phyloP scores from a whole-genome alignment of 139 green algal genomes.

The Auxenochlorella pyrenoidosa region DNA sequence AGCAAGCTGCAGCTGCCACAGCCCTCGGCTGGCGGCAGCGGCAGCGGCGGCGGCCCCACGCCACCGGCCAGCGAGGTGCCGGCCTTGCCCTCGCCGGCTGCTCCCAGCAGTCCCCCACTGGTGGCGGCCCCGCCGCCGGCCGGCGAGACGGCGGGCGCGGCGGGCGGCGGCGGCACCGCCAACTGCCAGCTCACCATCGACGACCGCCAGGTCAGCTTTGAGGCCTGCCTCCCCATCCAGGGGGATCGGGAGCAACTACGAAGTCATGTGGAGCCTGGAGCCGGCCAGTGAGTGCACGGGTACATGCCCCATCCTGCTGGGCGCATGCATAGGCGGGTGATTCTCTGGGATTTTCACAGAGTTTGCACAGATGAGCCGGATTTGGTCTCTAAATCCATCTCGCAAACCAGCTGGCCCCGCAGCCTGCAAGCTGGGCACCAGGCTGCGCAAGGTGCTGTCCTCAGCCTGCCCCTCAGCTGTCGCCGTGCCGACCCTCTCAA shows the following conservation, averaged over 20 bases:
- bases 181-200: conserved; percentile 22
- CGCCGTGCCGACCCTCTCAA: too few relatives aligned
- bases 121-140: background rate
- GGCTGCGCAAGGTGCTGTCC: too few relatives aligned
- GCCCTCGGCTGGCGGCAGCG: too few relatives aligned
- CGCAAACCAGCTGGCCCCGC: too few relatives aligned
- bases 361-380: too few relatives aligned
- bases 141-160: background rate
- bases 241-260: background rate
- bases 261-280: conserved; percentile 27
- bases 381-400: too few relatives aligned
- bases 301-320: background rate
- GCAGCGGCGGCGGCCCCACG: background rate
- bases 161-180: background rate
- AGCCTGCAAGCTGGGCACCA: too few relatives aligned
- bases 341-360: too few relatives aligned
- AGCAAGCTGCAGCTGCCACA: background rate
- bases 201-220: background rate
- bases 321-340: background rate
- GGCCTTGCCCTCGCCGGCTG: background rate
- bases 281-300: background rate
- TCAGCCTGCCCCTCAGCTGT: too few relatives aligned
- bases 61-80: background rate
- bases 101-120: background rate
- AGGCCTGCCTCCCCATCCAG: background rate